Conservation (phyloP, 169 alveolate species). For the Theileria sp. region DNA sequence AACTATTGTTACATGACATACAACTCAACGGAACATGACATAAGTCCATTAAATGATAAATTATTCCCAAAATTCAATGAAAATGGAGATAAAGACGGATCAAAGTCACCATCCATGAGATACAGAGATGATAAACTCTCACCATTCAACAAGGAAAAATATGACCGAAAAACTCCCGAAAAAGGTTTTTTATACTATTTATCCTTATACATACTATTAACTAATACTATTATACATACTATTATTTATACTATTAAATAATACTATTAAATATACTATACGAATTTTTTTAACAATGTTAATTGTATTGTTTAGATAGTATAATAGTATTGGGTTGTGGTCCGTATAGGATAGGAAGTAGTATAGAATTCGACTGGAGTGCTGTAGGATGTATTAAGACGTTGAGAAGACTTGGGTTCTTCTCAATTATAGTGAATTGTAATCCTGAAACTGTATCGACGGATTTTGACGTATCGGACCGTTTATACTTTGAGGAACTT, state of each 20-base stretch:
- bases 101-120: background rate
- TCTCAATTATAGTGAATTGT: slow-evolving; percentile 81
- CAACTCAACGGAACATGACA: slow-evolving; percentile 79
- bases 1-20: slow-evolving; percentile 85
- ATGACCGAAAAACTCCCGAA: slow-evolving; percentile 4
- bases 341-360: slow-evolving; percentile 82
- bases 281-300: no score
- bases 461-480: slow-evolving; percentile 85
- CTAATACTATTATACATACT: background rate
- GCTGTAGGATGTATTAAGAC: slow-evolving; percentile 82
- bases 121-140: background rate
- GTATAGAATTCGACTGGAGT: slow-evolving; percentile 89
- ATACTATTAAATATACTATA: no score
- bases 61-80: background rate
- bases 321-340: slow-evolving; percentile 85
- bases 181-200: background rate
- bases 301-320: slow-evolving; percentile 21
- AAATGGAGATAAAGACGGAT: background rate
- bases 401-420: slow-evolving; percentile 68
- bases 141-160: slow-evolving; percentile 4
- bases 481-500: slow-evolving; percentile 82
- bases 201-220: no score
- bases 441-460: slow-evolving; percentile 90
- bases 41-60: slow-evolving; percentile 65
- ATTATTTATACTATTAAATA: no score